These are phyloP conservation scores for Neonectria neomacrospora DNA, from an alignment of 2,329 filamentous ascomycete genomes.

Conservation along the genomic window DNA sequence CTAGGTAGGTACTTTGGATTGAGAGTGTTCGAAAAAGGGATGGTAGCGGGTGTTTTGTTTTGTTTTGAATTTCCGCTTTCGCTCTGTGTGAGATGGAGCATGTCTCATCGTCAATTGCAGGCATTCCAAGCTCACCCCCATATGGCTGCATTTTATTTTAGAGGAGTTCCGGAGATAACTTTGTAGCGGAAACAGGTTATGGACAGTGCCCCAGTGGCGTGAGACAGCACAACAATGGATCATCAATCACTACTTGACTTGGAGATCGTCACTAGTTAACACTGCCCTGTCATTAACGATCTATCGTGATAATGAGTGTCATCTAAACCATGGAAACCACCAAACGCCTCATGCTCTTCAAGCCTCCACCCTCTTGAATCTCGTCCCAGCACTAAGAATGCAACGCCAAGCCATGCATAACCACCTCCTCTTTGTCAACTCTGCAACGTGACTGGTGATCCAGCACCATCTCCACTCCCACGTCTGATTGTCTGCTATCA, in stretches of 20 bases:
- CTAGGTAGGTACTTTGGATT: slow-evolving; percentile 9
- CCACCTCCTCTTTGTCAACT: background rate
- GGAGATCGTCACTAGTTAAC: background rate
- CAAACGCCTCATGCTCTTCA: background rate
- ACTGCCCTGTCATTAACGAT: slow-evolving; percentile 2
- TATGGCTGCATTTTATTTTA: slow-evolving; percentile 21
- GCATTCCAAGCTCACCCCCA: slow-evolving; percentile 4
- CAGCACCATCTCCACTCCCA: background rate
- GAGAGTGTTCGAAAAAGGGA: slow-evolving; percentile 12
- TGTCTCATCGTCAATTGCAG: slow-evolving; percentile 8
- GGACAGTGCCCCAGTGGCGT: background rate
- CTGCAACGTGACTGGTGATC: background rate
- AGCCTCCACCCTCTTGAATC: background rate
- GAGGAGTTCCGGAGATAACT: slow-evolving; percentile 20
- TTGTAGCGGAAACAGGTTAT: background rate
- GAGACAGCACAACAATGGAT: slow-evolving; percentile 18
- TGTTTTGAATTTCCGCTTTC: slow-evolving; percentile 7
- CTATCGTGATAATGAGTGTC: slow-evolving; percentile 3
- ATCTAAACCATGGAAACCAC: background rate
- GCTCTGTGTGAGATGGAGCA: slow-evolving; percentile 8
- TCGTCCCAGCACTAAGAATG: background rate
- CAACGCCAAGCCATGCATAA: background rate
- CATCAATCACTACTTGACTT: slow-evolving; percentile 4
- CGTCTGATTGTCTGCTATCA: background rate
- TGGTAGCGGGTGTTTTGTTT: slow-evolving; percentile 18